phyloP scores from a whole-genome alignment of 148 eudicot genomes.

The Nepenthes mirabilis region DNA sequence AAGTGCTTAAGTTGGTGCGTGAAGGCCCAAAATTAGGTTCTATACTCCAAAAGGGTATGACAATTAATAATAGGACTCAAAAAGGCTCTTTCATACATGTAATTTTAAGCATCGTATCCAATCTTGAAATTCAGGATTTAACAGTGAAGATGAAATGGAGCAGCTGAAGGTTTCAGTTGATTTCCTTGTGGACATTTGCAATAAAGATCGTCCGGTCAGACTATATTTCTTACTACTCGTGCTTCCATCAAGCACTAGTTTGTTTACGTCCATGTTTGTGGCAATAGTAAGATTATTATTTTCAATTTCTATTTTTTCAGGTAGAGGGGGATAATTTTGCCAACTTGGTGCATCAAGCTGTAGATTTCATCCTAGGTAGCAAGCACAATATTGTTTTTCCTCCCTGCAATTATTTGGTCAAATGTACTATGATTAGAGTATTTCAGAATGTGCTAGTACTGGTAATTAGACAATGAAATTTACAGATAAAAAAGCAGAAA shows the following conservation, averaged over 20 bases:
- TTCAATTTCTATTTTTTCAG: slow-evolving; percentile 17
- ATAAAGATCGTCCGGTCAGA: slow-evolving; percentile 27
- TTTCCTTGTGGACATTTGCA: slow-evolving; percentile 88
- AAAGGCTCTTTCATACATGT: neutral
- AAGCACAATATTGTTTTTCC: neutral
- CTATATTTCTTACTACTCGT: slow-evolving; percentile 9
- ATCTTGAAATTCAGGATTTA: slow-evolving; percentile 26
- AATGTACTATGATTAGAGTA: neutral
- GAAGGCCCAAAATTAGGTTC: too few relatives aligned
- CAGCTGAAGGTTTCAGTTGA: slow-evolving; percentile 70
- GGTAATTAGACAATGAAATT: too few relatives aligned
- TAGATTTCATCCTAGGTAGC: slow-evolving; percentile 67
- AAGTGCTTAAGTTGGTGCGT: too few relatives aligned
- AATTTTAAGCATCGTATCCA: neutral
- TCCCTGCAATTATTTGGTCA: neutral
- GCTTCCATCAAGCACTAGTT: neutral
- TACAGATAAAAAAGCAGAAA: too few relatives aligned
- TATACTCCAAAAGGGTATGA: neutral
- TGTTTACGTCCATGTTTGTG: neutral
- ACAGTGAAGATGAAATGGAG: slow-evolving; percentile 48
- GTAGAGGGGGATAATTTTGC: slow-evolving; percentile 35
- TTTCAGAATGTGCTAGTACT: neutral
- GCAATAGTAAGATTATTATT: neutral
- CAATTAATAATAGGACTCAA: neutral
- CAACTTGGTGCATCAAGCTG: slow-evolving; percentile 84